phyloP scores from a whole-genome alignment of 352 stramenopile genomes.

The Aphanomyces astaci region DNA sequence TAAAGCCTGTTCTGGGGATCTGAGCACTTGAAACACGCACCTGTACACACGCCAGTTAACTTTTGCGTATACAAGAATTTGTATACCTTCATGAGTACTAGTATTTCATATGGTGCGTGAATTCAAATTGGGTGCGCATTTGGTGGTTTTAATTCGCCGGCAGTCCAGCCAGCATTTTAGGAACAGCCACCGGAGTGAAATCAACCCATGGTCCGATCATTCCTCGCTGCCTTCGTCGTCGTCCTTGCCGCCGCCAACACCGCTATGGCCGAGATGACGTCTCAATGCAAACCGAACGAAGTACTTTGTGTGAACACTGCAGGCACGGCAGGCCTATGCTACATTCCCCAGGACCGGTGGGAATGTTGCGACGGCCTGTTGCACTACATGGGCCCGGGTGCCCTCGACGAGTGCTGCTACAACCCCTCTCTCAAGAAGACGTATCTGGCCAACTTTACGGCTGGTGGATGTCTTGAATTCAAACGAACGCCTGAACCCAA shows the following conservation, averaged over 20 bases:
- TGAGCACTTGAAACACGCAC: no score
- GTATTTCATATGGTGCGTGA: no score
- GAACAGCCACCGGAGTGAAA: background rate
- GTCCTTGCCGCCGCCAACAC: background rate
- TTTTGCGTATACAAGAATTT: background rate
- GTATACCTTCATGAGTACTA: no score
- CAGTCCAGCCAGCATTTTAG: background rate
- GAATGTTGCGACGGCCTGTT: conserved; percentile 1
- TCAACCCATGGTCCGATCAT: background rate
- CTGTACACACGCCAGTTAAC: no score
- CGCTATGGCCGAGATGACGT: background rate
- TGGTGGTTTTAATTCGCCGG: background rate
- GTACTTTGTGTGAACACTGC: background rate
- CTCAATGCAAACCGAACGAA: background rate
- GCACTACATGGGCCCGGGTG: background rate
- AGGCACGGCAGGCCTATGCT: background rate
- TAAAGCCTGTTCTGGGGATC: no score
- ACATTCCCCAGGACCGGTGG: background rate
- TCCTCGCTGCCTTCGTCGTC: background rate
- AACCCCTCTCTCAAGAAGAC: background rate
- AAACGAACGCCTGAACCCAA: background rate
- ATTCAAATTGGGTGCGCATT: background rate
- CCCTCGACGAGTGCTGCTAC: background rate
- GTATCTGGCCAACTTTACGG: background rate
- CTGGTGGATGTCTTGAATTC: background rate